Evolutionary conservation across 441 rosid species (phyloP).

Genomic region (Biscutella laevigata): DNA sequence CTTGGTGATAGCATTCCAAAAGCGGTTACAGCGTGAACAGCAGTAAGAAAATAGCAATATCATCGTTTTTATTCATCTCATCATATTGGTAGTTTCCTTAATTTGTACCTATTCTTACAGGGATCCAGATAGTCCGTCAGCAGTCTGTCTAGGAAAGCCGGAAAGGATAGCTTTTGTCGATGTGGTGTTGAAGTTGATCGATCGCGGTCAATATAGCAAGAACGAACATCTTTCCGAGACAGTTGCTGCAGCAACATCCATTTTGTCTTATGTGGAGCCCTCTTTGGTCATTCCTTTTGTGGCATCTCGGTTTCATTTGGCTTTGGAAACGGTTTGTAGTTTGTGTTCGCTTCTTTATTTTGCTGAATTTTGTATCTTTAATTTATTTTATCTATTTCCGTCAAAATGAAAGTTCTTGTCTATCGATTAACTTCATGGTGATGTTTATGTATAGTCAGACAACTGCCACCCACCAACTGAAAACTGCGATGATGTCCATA

Average conservation of each 20-base stretch:
- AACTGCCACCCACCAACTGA: constrained; percentile 99
- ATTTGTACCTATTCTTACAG: constrained; percentile 37
- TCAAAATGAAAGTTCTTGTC: constrained; percentile 12
- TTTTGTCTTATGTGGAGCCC: constrained; percentile 94
- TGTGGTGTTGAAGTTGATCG: constrained; percentile 75
- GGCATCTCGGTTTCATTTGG: constrained; percentile 87
- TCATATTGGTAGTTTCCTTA: constrained; percentile 24
- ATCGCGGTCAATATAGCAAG: constrained; percentile 98
- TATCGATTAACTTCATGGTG: constrained; percentile 33
- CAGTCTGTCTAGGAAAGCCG: constrained; percentile 51
- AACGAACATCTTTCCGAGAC: constrained; percentile 97
- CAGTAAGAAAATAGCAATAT: constrained; percentile 46
- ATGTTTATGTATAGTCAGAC: constrained; percentile 71
- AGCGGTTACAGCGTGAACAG: constrained; percentile 85
- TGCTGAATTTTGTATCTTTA: constrained; percentile 16
- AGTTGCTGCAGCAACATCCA: constrained; percentile 94
- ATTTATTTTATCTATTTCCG: constrained; percentile 11
- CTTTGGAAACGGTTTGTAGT: constrained; percentile 96
- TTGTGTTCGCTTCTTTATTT: constrained; percentile 17
- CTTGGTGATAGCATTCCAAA: constrained; percentile 82
- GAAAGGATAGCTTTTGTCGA: constrained; percentile 75
- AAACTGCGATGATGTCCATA: constrained; percentile 91
- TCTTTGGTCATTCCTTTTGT: constrained; percentile 91
- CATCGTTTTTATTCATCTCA: constrained; percentile 17
- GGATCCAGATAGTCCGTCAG: constrained; percentile 36